Base-by-base conservation (phyloP, 2,329 filamentous ascomycete genomes). In the Sclerotiophoma versabilis region DNA sequence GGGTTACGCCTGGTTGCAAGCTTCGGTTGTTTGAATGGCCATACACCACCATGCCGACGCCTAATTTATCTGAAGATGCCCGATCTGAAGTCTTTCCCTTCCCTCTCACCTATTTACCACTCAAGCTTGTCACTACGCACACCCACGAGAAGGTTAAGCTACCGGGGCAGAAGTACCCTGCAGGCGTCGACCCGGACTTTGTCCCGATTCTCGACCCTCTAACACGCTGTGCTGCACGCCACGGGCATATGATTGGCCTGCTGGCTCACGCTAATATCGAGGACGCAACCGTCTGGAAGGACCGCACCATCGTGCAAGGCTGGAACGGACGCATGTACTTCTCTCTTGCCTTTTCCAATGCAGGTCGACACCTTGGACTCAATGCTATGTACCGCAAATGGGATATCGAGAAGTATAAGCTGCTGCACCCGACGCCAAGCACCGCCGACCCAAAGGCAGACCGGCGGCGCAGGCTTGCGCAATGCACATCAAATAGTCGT, bases 261-360 rank as follows among this genome's bases (percentile, higher is more conserved):
- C 57, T 75, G 0, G 45, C 57, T 10, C 57, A 59, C 7, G 69
- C 70, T 1, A 29, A 38, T 0, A 63, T 73, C 23, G 70, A 74
- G 37, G 55, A 50, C 12, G 71, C 62, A 7, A 11, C 41, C 2
- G 27, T 62, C 1, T 75, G 72, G 72, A 60, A 62, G 2, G n/a
- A 37, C 2, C 65, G 70, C 11, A 73, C 71, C 0, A 44, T 53
- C 3, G 50, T 73, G 0, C 69, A 73, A 33, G 60, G 59, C 19
- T 68, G 62, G 57, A 71, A 68, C 27, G 71, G 62, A 0, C 41
- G 54, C 0, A 66, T 75, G 50, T 73, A 64, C 37, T 67, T 75
- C 19, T n/a, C 61, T 1, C 59, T 68, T 2, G 59, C 32, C 46
- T 0, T 43, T 44, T 2, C 56, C 12, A 41, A 52, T 2, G 30